Conservation (phyloP, 2,329 filamentous ascomycete genomes). For the Paraphaeosphaeria minitans region DNA sequence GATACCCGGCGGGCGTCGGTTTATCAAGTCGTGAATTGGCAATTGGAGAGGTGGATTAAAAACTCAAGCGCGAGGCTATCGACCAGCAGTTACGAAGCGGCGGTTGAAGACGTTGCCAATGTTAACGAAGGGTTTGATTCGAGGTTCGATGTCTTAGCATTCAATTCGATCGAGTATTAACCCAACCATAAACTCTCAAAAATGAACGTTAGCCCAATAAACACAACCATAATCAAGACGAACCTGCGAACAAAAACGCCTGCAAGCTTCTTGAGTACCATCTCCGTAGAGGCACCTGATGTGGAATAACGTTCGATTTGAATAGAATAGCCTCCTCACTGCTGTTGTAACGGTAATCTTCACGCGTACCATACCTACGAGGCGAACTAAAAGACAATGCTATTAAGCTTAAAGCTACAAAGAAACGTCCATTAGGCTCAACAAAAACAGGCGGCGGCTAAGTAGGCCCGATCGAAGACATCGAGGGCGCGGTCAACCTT, state of each 20-base stretch:
- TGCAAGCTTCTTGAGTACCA: slow-evolving; percentile 74
- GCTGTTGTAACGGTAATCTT: slow-evolving; percentile 82
- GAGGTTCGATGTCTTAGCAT: too few relatives aligned
- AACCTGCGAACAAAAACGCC: slow-evolving; percentile 74
- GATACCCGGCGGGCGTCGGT: too few relatives aligned
- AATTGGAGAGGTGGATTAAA: too few relatives aligned
- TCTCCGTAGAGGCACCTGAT: slow-evolving; percentile 74
- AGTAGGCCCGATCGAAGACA: not conserved
- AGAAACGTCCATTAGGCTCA: slow-evolving; percentile 58
- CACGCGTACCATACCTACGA: slow-evolving; percentile 74
- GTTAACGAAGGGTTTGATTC: too few relatives aligned
- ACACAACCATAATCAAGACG: slow-evolving; percentile 84
- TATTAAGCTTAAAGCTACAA: slow-evolving; percentile 63
- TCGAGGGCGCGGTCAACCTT: slow-evolving; percentile 57
- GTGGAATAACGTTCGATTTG: slow-evolving; percentile 71
- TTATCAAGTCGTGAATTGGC: too few relatives aligned
- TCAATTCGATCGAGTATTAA: too few relatives aligned
- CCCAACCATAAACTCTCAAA: slow-evolving; percentile 90
- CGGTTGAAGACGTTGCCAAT: too few relatives aligned
- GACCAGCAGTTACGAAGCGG: too few relatives aligned
- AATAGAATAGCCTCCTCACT: too few relatives aligned
- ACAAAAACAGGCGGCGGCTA: not conserved
- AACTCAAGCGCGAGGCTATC: too few relatives aligned
- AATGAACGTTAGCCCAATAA: slow-evolving; percentile 84
- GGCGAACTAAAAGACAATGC: slow-evolving; percentile 75